A percentile compares a stretch with the other conserved stretches of the same genome.
These are phyloP conservation scores for Ogataea neopini DNA, from an alignment of 805 yeast genomes.

Conservation along the genomic window DNA sequence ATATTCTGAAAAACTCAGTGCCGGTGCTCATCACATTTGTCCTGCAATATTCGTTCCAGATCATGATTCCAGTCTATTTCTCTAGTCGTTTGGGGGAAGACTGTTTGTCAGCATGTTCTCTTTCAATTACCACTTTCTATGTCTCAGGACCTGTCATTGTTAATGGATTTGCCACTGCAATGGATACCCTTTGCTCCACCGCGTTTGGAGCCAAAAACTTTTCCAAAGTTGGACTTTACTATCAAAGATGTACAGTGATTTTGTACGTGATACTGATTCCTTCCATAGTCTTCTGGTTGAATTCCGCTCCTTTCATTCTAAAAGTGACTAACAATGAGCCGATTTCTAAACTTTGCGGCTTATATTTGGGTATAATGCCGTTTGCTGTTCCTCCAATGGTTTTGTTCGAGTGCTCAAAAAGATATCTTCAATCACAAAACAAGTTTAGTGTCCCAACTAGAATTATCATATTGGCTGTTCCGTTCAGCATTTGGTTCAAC, in stretches of 20 bases:
- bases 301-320: conserved; percentile 44
- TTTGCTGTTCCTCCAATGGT: conserved; percentile 70
- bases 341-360: conserved; percentile 50
- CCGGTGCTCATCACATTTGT: conserved; percentile 70
- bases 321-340: conserved; percentile 43
- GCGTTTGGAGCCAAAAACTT: conserved; percentile 68
- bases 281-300: conserved; percentile 58
- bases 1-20: conserved; percentile 40
- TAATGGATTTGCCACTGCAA: conserved; percentile 72
- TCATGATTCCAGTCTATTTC: conserved; percentile 70
- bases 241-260: conserved; percentile 62
- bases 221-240: conserved; percentile 63
- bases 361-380: conserved; percentile 52
- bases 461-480: conserved; percentile 65
- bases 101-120: conserved; percentile 69
- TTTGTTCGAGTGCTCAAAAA: conserved; percentile 66
- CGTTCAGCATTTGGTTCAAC: conserved; percentile 61
- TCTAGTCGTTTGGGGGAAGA: conserved; percentile 67
- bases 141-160: conserved; percentile 70
- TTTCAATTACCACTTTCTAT: conserved; percentile 74
- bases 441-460: conserved; percentile 75
- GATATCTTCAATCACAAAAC: conserved; percentile 74
- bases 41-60: conserved; percentile 67
- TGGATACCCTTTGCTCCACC: conserved; percentile 77
- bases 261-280: conserved; percentile 53